phyloP scores from a whole-genome alignment of 345 rosid genomes.

The Alliaria petiolata region DNA sequence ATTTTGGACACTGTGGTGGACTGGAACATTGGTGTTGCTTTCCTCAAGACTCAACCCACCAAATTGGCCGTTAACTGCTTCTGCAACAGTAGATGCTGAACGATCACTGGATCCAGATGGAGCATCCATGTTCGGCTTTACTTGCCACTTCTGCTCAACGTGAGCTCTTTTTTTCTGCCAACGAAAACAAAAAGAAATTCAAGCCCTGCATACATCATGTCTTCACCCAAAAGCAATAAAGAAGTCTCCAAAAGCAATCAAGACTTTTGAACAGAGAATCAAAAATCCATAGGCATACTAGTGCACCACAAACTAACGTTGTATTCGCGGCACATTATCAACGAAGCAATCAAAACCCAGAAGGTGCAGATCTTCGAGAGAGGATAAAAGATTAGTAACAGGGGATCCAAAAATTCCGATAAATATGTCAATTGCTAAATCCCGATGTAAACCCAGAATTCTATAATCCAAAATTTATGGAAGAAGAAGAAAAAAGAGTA shows the following conservation, averaged over 20 bases:
- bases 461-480: background rate
- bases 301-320: background rate
- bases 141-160: conserved; percentile 36
- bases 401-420: background rate
- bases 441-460: background rate
- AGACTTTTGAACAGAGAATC: background rate
- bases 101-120: conserved; percentile 29
- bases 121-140: conserved; percentile 15
- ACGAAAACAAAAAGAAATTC: background rate
- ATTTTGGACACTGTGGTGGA: conserved; percentile 29
- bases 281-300: background rate
- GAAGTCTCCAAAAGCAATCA: background rate
- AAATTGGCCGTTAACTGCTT: conserved; percentile 38
- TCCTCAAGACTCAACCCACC: conserved; percentile 51
- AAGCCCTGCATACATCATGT: background rate
- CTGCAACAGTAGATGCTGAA: conserved; percentile 25
- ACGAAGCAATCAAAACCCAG: conserved; percentile 5
- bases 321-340: background rate
- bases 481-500: background rate
- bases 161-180: conserved; percentile 38
- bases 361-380: background rate
- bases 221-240: background rate
- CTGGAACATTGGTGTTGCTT: conserved; percentile 21
- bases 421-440: background rate
- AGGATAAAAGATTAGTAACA: background rate